phyloP scores from a whole-genome alignment of 768 basidiomycete species.

The Postia placenta region DNA sequence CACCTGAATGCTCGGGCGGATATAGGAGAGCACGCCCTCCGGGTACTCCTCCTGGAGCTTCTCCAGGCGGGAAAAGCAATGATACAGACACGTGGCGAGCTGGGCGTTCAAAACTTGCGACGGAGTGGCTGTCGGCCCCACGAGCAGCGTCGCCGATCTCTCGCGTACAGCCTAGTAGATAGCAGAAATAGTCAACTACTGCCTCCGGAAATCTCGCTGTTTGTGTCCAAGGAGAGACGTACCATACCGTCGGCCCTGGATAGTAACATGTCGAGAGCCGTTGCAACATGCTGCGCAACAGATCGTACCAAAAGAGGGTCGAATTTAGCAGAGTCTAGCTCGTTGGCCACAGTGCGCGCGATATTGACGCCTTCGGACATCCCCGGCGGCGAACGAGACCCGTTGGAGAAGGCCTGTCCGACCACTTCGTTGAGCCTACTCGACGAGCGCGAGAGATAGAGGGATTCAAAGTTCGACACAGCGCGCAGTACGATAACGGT shows the following conservation, averaged over 20 bases:
- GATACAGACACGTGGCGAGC: constrained; percentile 74
- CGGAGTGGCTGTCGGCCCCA: constrained; percentile 72
- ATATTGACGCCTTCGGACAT: constrained; percentile 71
- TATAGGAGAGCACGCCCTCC: constrained; percentile 44
- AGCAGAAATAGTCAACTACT: background rate
- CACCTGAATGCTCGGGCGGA: constrained; percentile 59
- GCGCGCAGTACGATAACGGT: constrained; percentile 84
- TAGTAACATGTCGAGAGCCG: constrained; percentile 64
- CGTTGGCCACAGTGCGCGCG: constrained; percentile 77
- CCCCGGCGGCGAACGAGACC: constrained; percentile 64
- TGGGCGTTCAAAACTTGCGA: constrained; percentile 77
- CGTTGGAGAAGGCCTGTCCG: constrained; percentile 68
- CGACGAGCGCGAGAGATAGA: constrained; percentile 83
- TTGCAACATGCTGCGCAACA: constrained; percentile 68
- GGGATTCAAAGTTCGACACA: constrained; percentile 74
- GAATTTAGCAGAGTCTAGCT: constrained; percentile 88
- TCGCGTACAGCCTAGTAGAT: constrained; percentile 60
- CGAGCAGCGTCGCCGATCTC: constrained; percentile 66
- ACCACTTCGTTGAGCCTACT: constrained; percentile 82
- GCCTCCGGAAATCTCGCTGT: constrained; percentile 1
- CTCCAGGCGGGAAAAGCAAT: constrained; percentile 64
- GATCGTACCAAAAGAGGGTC: constrained; percentile 82
- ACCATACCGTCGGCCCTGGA: constrained; percentile 66
- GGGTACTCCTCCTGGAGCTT: constrained; percentile 64
- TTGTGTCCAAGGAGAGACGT: constrained; percentile 23